These are phyloP conservation scores for Asterophora parasitica DNA, from an alignment of 768 basidiomycete species.

Conservation along the genomic window DNA sequence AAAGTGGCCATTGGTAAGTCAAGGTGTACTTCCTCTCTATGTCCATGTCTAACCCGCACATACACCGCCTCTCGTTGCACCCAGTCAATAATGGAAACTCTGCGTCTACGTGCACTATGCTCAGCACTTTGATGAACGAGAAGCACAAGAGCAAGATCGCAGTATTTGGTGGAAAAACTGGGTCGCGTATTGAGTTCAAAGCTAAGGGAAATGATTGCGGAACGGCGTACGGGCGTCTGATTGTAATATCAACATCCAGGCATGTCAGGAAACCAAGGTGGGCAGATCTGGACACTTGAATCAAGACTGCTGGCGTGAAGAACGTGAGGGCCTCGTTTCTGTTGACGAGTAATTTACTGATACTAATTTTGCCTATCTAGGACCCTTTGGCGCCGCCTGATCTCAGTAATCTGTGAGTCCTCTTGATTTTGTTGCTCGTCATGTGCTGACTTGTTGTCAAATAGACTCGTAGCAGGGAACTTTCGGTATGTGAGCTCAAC, in stretches of 20 bases:
- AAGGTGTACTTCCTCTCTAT: not conserved
- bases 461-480: conserved; percentile 38
- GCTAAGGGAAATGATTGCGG: conserved; percentile 20
- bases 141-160: conserved; percentile 47
- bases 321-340: conserved; percentile 25
- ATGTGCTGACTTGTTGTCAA: not conserved
- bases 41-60: not conserved
- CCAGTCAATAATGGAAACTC: conserved; percentile 43
- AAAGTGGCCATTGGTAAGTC: conserved; percentile 42
- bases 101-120: conserved; percentile 62
- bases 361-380: conserved; percentile 15
- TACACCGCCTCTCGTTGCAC: not conserved
- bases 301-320: conserved; percentile 53
- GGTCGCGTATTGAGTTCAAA: conserved; percentile 46
- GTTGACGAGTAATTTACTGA: not conserved
- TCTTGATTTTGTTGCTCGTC: not conserved
- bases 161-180: conserved; percentile 54
- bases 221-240: not conserved
- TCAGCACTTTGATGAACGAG: conserved; percentile 58
- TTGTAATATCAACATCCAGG: conserved; percentile 18
- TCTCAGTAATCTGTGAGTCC: conserved; percentile 37
- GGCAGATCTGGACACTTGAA: conserved; percentile 54
- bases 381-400: conserved; percentile 40
- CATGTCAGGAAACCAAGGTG: conserved; percentile 64
- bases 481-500: conserved; percentile 29